Percentiles rank a stretch among this genome's conserved stretches.
Conservation (phyloP, 495 filamentous ascomycete genomes). For the Diplogelasinospora grovesii region DNA sequence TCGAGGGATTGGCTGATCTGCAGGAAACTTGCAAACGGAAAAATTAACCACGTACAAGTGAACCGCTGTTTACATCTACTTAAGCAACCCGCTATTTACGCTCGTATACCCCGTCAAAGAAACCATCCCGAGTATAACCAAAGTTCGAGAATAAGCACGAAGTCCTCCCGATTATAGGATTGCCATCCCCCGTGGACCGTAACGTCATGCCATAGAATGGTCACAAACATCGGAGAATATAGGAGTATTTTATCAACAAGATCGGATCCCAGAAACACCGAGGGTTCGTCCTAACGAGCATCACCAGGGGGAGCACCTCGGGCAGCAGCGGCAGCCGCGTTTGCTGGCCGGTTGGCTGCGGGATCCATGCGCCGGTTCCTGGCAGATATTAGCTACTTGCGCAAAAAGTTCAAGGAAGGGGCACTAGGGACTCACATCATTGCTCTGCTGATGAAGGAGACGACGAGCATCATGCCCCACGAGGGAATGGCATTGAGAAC, state of each 20-base stretch:
- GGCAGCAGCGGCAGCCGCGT: constrained; percentile 17
- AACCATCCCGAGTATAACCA: too few species aligned
- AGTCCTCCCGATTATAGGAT: too few species aligned
- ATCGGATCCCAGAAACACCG: not conserved
- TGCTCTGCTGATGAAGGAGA: constrained; percentile 72
- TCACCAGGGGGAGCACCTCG: constrained; percentile 18
- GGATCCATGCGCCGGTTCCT: constrained; percentile 28
- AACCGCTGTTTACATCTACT: too few species aligned
- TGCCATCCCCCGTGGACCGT: too few species aligned
- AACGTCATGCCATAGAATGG: too few species aligned
- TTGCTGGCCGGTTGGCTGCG: constrained; percentile 6
- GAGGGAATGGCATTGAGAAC: constrained; percentile 50
- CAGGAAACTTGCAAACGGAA: constrained; percentile 55
- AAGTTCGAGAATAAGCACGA: too few species aligned
- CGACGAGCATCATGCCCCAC: constrained; percentile 67
- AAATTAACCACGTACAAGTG: constrained; percentile 23
- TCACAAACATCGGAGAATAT: too few species aligned
- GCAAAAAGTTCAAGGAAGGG: not conserved
- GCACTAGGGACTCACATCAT: constrained; percentile 70
- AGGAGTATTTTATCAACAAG: constrained; percentile 1
- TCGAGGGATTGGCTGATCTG: constrained; percentile 55
- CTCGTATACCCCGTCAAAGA: not conserved
- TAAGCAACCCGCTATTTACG: not conserved
- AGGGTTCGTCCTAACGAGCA: constrained; percentile 8
- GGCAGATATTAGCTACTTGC: constrained; percentile 19